Evolutionary conservation across 352 stramenopile genomes (phyloP).

Genomic region (Globisporangium heterothallicum): DNA sequence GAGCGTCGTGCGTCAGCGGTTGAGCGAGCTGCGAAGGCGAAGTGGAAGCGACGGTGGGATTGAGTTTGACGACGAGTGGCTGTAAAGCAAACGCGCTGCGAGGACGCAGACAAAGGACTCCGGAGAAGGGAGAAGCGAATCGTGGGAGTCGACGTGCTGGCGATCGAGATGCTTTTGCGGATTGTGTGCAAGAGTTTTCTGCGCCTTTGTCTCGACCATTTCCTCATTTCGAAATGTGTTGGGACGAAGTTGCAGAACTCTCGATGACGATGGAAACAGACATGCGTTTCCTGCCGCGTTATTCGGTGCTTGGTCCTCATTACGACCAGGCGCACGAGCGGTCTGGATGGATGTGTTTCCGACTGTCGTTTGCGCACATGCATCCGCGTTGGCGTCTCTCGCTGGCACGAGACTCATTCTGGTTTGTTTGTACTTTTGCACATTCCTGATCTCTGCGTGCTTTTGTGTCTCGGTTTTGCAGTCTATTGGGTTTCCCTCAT

Average conservation of each 20-base stretch:
- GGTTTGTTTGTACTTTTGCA: neutral
- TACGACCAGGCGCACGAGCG: neutral
- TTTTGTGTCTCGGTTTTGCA: no score
- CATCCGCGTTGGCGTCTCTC: neutral
- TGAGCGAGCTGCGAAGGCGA: constrained; percentile 17
- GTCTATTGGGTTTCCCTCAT: neutral
- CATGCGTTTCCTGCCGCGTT: neutral
- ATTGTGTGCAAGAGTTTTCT: neutral
- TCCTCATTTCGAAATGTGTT: neutral
- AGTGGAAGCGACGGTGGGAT: neutral
- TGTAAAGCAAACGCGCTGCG: constrained; percentile 11
- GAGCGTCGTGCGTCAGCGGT: constrained; percentile 17
- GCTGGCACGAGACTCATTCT: neutral
- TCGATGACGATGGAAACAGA: no score
- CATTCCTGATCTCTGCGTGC: no score
- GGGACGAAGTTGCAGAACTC: neutral
- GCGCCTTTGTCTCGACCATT: neutral
- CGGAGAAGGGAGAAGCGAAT: neutral
- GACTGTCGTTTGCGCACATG: neutral
- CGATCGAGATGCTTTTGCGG: neutral
- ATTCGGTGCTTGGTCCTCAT: neutral
- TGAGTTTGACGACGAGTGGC: constrained; percentile 21
- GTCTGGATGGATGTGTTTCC: no score
- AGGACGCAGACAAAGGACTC: neutral
- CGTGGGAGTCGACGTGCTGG: neutral